phyloP scores from a whole-genome alignment of 768 basidiomycete species.

The Collybia nuda region DNA sequence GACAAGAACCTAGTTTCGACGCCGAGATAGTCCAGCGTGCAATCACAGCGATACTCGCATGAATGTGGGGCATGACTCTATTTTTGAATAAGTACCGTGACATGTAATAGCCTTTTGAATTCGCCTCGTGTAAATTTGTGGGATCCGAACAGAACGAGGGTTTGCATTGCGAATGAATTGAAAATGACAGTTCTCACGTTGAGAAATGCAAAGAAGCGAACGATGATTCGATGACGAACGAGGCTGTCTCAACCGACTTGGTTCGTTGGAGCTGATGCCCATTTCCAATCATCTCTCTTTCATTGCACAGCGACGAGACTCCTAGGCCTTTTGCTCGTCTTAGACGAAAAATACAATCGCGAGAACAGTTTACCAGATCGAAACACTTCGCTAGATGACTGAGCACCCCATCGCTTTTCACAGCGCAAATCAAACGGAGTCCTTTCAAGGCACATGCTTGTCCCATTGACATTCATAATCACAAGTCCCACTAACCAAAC shows the following conservation, averaged over 20 bases:
- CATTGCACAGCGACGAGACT: no score
- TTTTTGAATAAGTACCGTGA: no score
- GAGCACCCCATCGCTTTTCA: no score
- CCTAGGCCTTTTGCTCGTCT: no score
- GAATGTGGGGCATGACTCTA: neutral
- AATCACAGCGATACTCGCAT: conserved; percentile 29
- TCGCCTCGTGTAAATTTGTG: conserved; percentile 7
- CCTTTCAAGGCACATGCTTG: neutral
- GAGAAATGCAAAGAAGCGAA: neutral
- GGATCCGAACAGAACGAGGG: conserved; percentile 7
- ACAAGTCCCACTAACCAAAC: no score
- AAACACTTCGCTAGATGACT: no score
- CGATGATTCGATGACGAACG: neutral
- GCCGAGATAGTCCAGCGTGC: conserved; percentile 43
- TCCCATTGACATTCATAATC: neutral
- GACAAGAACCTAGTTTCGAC: conserved; percentile 36
- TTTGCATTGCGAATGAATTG: conserved; percentile 8
- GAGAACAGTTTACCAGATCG: no score
- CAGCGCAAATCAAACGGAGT: neutral
- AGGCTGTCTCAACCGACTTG: no score
- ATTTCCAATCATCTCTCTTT: no score
- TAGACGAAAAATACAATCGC: no score
- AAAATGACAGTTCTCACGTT: neutral
- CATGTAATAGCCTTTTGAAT: neutral
- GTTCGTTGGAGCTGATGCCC: no score